These are phyloP conservation scores for Lepiota venenata DNA, from an alignment of 768 basidiomycete species.

Conservation along the genomic window DNA sequence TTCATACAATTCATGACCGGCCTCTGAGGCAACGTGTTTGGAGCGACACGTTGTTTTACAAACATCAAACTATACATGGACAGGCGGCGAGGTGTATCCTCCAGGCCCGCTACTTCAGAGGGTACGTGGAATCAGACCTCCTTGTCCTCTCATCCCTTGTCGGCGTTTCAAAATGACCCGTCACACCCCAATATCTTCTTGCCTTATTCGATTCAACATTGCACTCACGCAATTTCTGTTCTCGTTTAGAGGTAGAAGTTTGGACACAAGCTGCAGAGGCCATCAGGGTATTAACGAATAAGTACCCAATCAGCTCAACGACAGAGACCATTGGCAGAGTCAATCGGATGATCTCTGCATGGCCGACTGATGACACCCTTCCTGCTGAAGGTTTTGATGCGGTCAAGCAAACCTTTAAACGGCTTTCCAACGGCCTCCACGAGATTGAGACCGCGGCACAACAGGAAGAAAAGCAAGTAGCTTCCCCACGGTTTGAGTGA, in stretches of 20 bases:
- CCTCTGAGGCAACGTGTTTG: conserved; percentile 10
- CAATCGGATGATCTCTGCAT: conserved; percentile 66
- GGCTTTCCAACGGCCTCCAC: conserved; percentile 55
- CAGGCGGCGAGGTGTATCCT: conserved; percentile 55
- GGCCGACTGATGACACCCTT: conserved; percentile 69
- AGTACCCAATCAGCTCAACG: conserved; percentile 47
- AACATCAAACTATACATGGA: conserved; percentile 43
- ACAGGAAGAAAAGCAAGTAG: conserved; percentile 59
- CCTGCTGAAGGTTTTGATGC: conserved; percentile 65
- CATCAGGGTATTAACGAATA: conserved; percentile 49
- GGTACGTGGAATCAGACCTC: conserved; percentile 38
- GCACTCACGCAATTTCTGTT: conserved; percentile 15
- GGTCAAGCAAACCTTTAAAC: conserved; percentile 61
- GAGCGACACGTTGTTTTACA: conserved; percentile 4
- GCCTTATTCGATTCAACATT: conserved; percentile 12
- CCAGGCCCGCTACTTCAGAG: conserved; percentile 73
- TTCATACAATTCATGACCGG: conserved; percentile 11
- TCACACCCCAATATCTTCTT: conserved; percentile 3
- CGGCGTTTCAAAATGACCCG: conserved; percentile 10
- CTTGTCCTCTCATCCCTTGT: conserved; percentile 7
- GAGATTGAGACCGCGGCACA: conserved; percentile 60
- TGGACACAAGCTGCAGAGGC: conserved; percentile 71
- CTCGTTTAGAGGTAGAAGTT: conserved; percentile 60
- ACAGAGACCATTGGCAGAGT: conserved; percentile 66
- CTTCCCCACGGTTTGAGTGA: not conserved